Evolutionary conservation across 352 stramenopile species (phyloP).

Genomic region (Phytophthora pseudosyringae): DNA sequence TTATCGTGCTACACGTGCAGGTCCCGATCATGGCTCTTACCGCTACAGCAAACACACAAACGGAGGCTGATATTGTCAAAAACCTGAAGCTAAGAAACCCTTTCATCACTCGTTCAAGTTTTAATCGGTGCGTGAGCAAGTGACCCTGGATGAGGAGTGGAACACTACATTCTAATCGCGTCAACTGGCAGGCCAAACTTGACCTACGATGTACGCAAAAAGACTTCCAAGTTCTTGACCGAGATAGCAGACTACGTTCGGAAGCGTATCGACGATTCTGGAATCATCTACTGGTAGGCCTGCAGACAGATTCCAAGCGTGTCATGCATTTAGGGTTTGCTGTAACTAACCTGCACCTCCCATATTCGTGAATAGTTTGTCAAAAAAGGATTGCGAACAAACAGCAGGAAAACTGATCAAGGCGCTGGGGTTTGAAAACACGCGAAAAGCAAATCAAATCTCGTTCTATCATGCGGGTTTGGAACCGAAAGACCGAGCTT

Average conservation of each 20-base stretch:
- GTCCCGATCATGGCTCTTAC: conserved; percentile 91
- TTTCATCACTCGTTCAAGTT: conserved; percentile 85
- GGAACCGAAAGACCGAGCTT: conserved; percentile 76
- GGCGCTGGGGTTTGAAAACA: conserved; percentile 75
- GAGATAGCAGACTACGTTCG: conserved; percentile 83
- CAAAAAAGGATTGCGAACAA: conserved; percentile 90
- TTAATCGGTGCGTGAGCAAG: conserved; percentile 67
- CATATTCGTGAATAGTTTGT: conserved; percentile 55
- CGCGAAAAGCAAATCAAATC: conserved; percentile 69
- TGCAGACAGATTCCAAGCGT: not conserved
- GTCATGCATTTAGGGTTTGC: not conserved
- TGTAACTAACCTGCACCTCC: not conserved
- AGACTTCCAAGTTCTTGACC: conserved; percentile 79
- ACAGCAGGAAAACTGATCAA: conserved; percentile 84
- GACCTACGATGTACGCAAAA: conserved; percentile 86
- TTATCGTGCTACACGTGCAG: conserved; percentile 31
- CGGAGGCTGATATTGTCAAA: conserved; percentile 82
- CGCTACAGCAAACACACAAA: conserved; percentile 87
- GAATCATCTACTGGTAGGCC: conserved; percentile 90
- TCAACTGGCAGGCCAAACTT: conserved; percentile 65
- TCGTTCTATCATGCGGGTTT: conserved; percentile 87
- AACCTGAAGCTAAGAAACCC: conserved; percentile 77
- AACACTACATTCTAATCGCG: conserved; percentile 15
- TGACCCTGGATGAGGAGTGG: not conserved
- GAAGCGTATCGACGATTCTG: conserved; percentile 86